A percentile compares a stretch with the other conserved stretches of the same genome.
These are phyloP conservation scores for Dillenia turbinata DNA, from an alignment of 164 flowering plant species.

Conservation along the genomic window DNA sequence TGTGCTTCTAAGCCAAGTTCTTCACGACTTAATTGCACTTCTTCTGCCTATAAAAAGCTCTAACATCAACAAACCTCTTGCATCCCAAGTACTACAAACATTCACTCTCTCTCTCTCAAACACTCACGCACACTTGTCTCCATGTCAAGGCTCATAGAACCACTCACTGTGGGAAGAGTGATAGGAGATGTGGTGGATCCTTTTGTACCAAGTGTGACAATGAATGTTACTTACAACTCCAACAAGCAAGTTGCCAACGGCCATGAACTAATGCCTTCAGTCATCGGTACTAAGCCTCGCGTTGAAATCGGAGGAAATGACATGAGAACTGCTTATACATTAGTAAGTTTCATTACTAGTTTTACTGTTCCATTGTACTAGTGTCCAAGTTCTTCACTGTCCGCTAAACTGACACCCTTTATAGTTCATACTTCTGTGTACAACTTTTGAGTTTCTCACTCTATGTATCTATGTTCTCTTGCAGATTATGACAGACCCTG, in stretches of 20 bases:
- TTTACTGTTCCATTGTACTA: too few relatives aligned
- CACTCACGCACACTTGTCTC: neutral
- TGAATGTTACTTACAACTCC: slow-evolving; percentile 47
- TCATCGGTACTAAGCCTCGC: slow-evolving; percentile 37
- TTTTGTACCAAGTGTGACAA: slow-evolving; percentile 60
- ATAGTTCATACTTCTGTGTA: too few relatives aligned
- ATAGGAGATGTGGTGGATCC: slow-evolving; percentile 68
- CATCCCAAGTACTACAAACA: neutral
- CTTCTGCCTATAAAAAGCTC: slow-evolving; percentile 30
- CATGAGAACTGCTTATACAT: slow-evolving; percentile 58
- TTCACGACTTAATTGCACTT: neutral
- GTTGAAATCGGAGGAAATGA: slow-evolving; percentile 70
- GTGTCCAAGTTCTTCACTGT: too few relatives aligned
- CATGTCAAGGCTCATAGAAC: slow-evolving; percentile 37
- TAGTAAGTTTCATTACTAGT: slow-evolving; percentile 31
- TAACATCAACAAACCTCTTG: neutral
- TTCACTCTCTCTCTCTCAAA: slow-evolving; percentile 8
- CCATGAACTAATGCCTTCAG: slow-evolving; percentile 64
- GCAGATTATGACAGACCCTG: slow-evolving; percentile 81
- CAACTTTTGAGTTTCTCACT: neutral
- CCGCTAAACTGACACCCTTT: too few relatives aligned
- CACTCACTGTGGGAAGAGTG: slow-evolving; percentile 56
- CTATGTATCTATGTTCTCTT: slow-evolving; percentile 7
- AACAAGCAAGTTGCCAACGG: slow-evolving; percentile 60
- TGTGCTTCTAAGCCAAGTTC: slow-evolving; percentile 17